These are phyloP conservation scores for Diplodia corticola DNA, from an alignment of 2,329 filamentous ascomycete genomes.

Conservation along the genomic window DNA sequence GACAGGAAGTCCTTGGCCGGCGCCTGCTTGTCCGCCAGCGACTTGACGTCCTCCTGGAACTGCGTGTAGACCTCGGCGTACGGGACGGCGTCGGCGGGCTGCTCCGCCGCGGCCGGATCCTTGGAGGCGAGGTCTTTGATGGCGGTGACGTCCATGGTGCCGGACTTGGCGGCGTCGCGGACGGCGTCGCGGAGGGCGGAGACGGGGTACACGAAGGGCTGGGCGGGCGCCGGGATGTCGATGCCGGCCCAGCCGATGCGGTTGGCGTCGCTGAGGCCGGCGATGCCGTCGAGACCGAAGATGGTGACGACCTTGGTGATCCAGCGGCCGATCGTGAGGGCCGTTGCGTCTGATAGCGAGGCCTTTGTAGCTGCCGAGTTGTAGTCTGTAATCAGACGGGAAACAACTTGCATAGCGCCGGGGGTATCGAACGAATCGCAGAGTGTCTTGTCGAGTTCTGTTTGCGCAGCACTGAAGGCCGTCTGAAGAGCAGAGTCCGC, in stretches of 20 bases:
- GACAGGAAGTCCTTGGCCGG: conserved; percentile 71
- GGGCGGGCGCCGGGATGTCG: conserved; percentile 60
- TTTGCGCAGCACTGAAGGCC: conserved; percentile 56
- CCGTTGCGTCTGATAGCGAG: conserved; percentile 48
- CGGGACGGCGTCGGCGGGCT: conserved; percentile 38
- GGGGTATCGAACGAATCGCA: conserved; percentile 88
- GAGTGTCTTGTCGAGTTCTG: conserved; percentile 64
- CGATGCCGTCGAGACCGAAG: conserved; percentile 72
- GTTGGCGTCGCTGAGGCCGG: conserved; percentile 41
- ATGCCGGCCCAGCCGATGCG: conserved; percentile 66
- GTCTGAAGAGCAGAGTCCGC: conserved; percentile 47
- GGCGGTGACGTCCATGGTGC: conserved; percentile 43
- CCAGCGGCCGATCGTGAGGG: conserved; percentile 67
- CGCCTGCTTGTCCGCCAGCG: conserved; percentile 49
- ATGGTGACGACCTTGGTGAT: conserved; percentile 81
- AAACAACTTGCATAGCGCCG: conserved; percentile 73
- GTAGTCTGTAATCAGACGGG: conserved; percentile 73
- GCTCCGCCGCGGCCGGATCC: conserved; percentile 26
- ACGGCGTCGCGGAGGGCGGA: conserved; percentile 59
- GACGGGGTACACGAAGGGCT: conserved; percentile 61
- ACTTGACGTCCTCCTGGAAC: conserved; percentile 63
- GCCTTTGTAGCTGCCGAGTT: conserved; percentile 55
- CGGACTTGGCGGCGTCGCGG: conserved; percentile 56
- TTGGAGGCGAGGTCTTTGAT: conserved; percentile 36
- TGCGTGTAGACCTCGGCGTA: conserved; percentile 53